These are phyloP conservation scores for Phytophthora megakarya DNA, from an alignment of 352 stramenopile genomes.

Conservation along the genomic window DNA sequence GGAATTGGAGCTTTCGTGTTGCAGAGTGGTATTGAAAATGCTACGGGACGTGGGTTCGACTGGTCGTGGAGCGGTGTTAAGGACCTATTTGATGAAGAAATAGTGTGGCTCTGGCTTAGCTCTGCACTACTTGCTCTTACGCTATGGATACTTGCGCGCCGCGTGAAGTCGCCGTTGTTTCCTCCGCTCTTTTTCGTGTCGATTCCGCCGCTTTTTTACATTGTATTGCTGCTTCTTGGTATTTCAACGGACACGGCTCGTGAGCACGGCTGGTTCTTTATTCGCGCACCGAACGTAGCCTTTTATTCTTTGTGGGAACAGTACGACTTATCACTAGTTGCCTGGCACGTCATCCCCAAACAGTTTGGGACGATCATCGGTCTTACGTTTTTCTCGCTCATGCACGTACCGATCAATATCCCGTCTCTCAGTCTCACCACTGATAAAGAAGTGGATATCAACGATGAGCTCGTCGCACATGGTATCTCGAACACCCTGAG, in stretches of 20 bases:
- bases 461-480: conserved; percentile 92
- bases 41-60: conserved; percentile 68
- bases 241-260: conserved; percentile 65
- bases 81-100: conserved; percentile 51
- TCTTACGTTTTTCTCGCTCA: conserved; percentile 92
- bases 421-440: conserved; percentile 87
- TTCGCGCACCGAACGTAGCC: conserved; percentile 61
- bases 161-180: conserved; percentile 66
- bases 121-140: conserved; percentile 57
- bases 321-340: conserved; percentile 68
- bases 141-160: conserved; percentile 61
- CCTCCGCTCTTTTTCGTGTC: conserved; percentile 83
- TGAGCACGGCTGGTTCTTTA: conserved; percentile 78
- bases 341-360: conserved; percentile 75
- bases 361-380: conserved; percentile 83
- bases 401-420: conserved; percentile 97
- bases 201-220: conserved; percentile 80
- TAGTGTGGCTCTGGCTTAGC: conserved; percentile 75
- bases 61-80: conserved; percentile 58
- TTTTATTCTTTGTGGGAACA: conserved; percentile 83
- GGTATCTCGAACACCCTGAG: conserved; percentile 90
- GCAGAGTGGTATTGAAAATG: conserved; percentile 87
- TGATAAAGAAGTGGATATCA: conserved; percentile 91
- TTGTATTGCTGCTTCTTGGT: conserved; percentile 51
- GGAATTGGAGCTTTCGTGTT: conserved; percentile 91